Evolutionary conservation across 2,329 filamentous ascomycete genomes (phyloP).

Genomic region (Phyllosticta capitalensis): DNA sequence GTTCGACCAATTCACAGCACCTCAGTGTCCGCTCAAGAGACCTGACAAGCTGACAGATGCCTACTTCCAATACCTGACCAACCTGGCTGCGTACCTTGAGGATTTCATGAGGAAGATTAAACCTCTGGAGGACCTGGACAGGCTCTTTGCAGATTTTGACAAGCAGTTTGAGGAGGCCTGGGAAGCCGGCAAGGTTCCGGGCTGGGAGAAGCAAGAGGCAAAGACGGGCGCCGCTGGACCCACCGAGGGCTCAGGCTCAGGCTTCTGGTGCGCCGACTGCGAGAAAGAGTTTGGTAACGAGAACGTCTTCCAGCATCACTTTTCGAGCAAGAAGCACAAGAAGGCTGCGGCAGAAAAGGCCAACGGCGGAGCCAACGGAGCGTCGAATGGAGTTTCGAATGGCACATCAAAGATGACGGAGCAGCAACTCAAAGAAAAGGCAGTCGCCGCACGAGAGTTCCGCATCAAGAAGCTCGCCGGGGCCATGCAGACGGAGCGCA

Average conservation of each 20-base stretch:
- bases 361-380: constrained; percentile 8
- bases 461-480: constrained; percentile 70
- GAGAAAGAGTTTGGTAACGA: constrained; percentile 93
- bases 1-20: constrained; percentile 77
- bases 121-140: constrained; percentile 77
- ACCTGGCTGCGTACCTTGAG: constrained; percentile 75
- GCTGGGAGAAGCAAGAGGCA: constrained; percentile 50
- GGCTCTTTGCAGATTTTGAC: constrained; percentile 66
- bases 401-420: neutral
- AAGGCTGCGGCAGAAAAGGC: constrained; percentile 62
- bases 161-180: constrained; percentile 76
- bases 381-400: constrained; percentile 12
- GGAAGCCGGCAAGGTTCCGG: constrained; percentile 67
- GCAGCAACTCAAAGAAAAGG: constrained; percentile 65
- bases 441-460: constrained; percentile 81
- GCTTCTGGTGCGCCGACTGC: constrained; percentile 83
- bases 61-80: constrained; percentile 82
- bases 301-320: constrained; percentile 84
- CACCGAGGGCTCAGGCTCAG: constrained; percentile 51
- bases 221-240: constrained; percentile 26
- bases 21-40: constrained; percentile 64
- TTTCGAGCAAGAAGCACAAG: constrained; percentile 87
- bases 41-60: constrained; percentile 81
- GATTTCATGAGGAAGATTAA: constrained; percentile 75
- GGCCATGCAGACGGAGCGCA: constrained; percentile 76